Conservation (phyloP, 2,329 filamentous ascomycete genomes). For the Fusarium illudens region DNA sequence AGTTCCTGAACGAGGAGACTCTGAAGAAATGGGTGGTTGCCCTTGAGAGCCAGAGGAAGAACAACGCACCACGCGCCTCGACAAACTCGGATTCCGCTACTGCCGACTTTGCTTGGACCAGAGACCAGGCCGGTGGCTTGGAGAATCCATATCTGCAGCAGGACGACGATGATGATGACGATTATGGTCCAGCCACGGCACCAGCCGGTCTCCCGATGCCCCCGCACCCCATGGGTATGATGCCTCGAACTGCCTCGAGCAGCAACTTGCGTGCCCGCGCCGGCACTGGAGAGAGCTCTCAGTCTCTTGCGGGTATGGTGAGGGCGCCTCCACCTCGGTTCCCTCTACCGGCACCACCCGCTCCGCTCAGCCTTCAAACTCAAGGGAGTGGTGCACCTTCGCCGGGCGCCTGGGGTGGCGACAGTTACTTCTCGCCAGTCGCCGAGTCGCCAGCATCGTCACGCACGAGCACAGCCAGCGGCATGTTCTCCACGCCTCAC, state of each 20-base stretch:
- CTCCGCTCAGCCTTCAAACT: slow-evolving; percentile 74
- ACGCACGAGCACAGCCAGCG: slow-evolving; percentile 77
- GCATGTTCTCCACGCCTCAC: slow-evolving; percentile 68
- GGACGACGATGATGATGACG: slow-evolving; percentile 68
- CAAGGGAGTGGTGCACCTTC: slow-evolving; percentile 59
- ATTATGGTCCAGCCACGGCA: slow-evolving; percentile 51
- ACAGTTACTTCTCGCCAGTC: slow-evolving; percentile 93
- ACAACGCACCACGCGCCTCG: slow-evolving; percentile 60
- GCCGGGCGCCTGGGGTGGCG: slow-evolving; percentile 69
- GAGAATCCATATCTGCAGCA: slow-evolving; percentile 83
- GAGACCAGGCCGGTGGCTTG: slow-evolving; percentile 69
- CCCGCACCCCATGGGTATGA: slow-evolving; percentile 35
- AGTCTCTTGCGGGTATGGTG: slow-evolving; percentile 64
- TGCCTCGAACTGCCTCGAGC: slow-evolving; percentile 66
- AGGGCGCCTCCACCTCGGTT: slow-evolving; percentile 75
- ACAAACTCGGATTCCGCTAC: slow-evolving; percentile 60
- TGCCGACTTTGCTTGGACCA: slow-evolving; percentile 84
- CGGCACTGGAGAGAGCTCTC: slow-evolving; percentile 74
- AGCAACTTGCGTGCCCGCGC: slow-evolving; percentile 80
- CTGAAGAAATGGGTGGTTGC: slow-evolving; percentile 92
- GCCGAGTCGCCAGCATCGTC: slow-evolving; percentile 81
- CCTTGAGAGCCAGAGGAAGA: slow-evolving; percentile 79
- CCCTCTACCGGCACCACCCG: slow-evolving; percentile 67
- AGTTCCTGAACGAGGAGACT: slow-evolving; percentile 87
- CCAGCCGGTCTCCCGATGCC: slow-evolving; percentile 49